Evolutionary conservation across 2,329 filamentous ascomycete genomes (phyloP), one percentile per base, ranked within the genome.

Genomic region (Beauveria sp.): DNA sequence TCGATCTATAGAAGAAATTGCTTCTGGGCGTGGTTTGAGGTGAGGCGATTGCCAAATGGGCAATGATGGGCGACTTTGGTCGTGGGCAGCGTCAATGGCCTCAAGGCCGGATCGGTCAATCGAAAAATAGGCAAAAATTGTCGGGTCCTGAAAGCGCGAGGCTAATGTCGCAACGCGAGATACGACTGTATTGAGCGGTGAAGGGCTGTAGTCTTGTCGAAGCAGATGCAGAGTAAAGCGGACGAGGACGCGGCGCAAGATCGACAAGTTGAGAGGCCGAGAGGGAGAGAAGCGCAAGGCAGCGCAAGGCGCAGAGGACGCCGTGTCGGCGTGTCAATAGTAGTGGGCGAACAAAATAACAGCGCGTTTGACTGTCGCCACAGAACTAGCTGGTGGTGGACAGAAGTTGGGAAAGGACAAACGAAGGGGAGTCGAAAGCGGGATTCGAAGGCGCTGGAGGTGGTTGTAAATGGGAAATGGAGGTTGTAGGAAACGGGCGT

Each of bases 341-440:
- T 61, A 61, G 57, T 61, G 61, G 54, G 61, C 65, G 50, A 61
- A 66, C 66, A 67, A 67, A 67, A 67, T 63, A 63, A 62, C 47
- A 63, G 61, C 3, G 61, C 61, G 61, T 63, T 63, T 63, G 57
- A 57, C 61, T 63, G 61, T 61, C 61, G 61, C 61, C 61, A 63
- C 61, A 63, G 57, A 54, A 55, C 46, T 61, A 62, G 59, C 55
- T 59, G 56, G 58, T 55, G 61, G 41, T 62, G 59, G 62, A 43
- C 41, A 34, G 48, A 46, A 14, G 43, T 44, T 24, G 60, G 12
- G 22, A 30, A 50, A 48, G 20, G 34, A 48, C 18, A 41, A 56
- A 54, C 47, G 58, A 57, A 46, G 18, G 52, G 41, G 22, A 16
- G 53, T 47, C 44, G 50, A 10, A 41, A 30, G 34, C 16, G 59